Evolutionary conservation across 2,329 filamentous ascomycete genomes (phyloP).

Genomic region (Tolypocladium amazonense): DNA sequence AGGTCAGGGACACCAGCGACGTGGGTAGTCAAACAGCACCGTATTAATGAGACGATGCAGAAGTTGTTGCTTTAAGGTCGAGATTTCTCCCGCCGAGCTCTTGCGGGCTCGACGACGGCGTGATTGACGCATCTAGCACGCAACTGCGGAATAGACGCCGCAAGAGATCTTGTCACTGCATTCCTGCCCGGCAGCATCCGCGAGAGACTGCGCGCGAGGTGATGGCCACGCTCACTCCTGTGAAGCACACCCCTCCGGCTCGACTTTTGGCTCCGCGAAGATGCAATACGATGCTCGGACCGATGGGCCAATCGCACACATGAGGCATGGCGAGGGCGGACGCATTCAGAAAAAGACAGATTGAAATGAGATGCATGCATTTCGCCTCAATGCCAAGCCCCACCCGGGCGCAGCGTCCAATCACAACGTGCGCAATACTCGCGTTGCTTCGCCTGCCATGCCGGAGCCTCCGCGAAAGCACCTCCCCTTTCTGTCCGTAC

Average conservation of each 20-base stretch:
- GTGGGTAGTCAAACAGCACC: neutral
- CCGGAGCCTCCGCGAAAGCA: neutral
- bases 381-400: neutral
- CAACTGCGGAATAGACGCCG: neutral
- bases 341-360: neutral
- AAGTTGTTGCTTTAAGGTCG: neutral
- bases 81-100: neutral
- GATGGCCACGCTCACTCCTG: neutral
- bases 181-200: neutral
- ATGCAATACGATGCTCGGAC: neutral
- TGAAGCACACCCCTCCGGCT: neutral
- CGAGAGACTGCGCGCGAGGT: neutral
- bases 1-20: neutral
- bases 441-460: neutral
- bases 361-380: neutral
- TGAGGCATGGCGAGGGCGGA: neutral
- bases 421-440: slow-evolving; percentile 1
- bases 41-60: neutral
- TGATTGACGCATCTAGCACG: neutral
- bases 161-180: neutral
- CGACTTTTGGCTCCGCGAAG: neutral
- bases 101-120: neutral
- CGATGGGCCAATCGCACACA: neutral
- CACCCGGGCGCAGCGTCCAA: neutral
- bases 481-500: neutral